phyloP scores from a whole-genome alignment of 2,329 filamentous ascomycete genomes.

The Orbilia quercus region DNA sequence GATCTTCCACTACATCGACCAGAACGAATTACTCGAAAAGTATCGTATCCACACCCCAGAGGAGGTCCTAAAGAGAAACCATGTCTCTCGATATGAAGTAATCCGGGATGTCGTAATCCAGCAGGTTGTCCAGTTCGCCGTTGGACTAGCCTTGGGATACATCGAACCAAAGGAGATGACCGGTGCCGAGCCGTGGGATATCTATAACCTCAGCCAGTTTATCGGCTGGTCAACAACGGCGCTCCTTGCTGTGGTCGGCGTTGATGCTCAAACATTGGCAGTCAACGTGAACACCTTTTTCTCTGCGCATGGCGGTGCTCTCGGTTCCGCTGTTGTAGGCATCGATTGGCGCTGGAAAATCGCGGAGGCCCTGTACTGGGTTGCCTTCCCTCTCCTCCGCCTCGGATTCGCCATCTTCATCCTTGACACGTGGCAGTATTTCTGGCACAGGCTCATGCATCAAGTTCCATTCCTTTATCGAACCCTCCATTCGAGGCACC shows the following conservation, averaged over 20 bases:
- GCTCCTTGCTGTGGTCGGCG: constrained; percentile 77
- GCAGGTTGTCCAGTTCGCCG: constrained; percentile 85
- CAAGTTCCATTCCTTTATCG: constrained; percentile 97
- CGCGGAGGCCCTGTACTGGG: constrained; percentile 83
- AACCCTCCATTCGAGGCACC: constrained; percentile 92
- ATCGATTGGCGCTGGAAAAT: constrained; percentile 62
- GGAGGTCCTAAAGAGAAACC: constrained; percentile 87
- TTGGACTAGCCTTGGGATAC: constrained; percentile 74
- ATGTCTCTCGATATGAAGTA: constrained; percentile 84
- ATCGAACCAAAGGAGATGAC: constrained; percentile 79
- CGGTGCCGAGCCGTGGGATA: constrained; percentile 84
- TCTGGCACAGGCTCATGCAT: constrained; percentile 95
- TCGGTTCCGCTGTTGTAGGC: constrained; percentile 69
- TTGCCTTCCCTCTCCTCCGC: constrained; percentile 79
- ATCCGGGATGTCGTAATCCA: constrained; percentile 91
- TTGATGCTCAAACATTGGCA: constrained; percentile 74
- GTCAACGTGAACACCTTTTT: constrained; percentile 55
- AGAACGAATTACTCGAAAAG: constrained; percentile 84
- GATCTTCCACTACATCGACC: constrained; percentile 88
- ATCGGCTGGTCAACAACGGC: constrained; percentile 55
- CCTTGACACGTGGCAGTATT: constrained; percentile 98
- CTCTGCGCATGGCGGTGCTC: constrained; percentile 73
- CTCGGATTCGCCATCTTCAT: constrained; percentile 78
- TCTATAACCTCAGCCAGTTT: constrained; percentile 63
- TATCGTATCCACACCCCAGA: constrained; percentile 96